Evolutionary conservation across 2,329 filamentous ascomycete species (phyloP).

Genomic region (Fusarium chaquense): DNA sequence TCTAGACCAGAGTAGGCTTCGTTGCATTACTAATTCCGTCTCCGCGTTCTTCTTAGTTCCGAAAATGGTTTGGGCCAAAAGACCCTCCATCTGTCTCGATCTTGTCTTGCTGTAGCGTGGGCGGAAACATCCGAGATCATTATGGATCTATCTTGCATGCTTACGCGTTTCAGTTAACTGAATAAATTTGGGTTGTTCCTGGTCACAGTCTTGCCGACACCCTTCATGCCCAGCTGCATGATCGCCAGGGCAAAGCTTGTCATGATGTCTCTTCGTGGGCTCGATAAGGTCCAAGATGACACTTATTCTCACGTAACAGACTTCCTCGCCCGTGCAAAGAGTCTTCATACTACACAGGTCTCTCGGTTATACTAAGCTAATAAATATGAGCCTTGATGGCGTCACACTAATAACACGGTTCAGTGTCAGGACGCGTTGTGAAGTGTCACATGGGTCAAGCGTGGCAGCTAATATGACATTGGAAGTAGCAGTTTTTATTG

Average conservation of each 20-base stretch:
- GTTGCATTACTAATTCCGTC: conserved; percentile 12
- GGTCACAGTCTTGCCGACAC: too few relatives aligned
- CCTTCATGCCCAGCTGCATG: background rate
- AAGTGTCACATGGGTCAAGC: background rate
- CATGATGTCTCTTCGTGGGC: background rate
- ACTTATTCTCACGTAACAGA: background rate
- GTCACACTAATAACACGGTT: background rate
- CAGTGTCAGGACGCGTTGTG: background rate
- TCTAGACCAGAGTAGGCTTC: background rate
- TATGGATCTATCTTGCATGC: background rate
- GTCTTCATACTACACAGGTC: background rate
- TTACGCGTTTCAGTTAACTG: background rate
- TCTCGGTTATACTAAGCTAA: too few relatives aligned
- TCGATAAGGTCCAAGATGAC: background rate
- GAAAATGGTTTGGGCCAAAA: conserved; percentile 2
- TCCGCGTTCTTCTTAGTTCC: background rate
- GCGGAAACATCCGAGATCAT: background rate
- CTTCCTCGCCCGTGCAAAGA: background rate
- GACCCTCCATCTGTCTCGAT: background rate
- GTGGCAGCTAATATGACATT: background rate
- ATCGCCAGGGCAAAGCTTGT: background rate
- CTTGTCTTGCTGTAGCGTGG: background rate
- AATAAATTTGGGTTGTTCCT: background rate
- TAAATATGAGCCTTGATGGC: background rate
- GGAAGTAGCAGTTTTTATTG: background rate